Evolutionary conservation across 1,284 basidiomycete species (phyloP), one percentile per base, ranked within the genome.

Genomic region (Rhodofomes roseus): DNA sequence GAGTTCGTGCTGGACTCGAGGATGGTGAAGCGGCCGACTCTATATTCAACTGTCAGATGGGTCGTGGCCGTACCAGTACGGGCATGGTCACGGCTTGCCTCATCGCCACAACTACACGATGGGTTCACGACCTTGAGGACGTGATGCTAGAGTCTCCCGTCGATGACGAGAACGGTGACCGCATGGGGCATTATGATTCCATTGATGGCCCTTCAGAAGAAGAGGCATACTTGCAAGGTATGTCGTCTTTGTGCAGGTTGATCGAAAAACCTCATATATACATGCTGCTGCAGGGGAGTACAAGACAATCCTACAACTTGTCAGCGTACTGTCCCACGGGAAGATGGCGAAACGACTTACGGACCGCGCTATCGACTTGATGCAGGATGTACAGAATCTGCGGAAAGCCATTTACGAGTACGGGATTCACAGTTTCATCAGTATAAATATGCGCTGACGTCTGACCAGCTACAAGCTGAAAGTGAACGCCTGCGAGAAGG

Each of bases 381-480:
- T 95, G 92, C 89, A 92, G 74, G 94, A 95, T 63, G 95, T 98
- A 0, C 95, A 98, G 73, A 98, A 98, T 70, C 77, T 98, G 46
- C 85, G 95, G 48, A 93, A 92, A 71, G 92, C 95, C 0, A 90
- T 97, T 50, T 96, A 95, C 69, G 92, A 95, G 93, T 95, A 64
- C 72, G 82, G 41, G 52, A 23, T 51, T 16, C 3, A 39, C 20
- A 29, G 16, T 37, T n/a, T 51, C 43, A 41, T 39, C 7, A 40
- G 23, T n/a, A n/a, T 39, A 18, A 39, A 39, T 22, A 5, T 56
- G 22, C n/a, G 25, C 37, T 46, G 16, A 44, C 20, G 25, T 18
- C 53, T 34, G 11, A 39, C 14, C 64, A 95, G 93, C 72, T 96
- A 95, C 78, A 96, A 97, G 73, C 80, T 97, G 55, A 95, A 96